Evolutionary conservation across 306 rosid species (phyloP).

Genomic region (Fragaria ananassa): DNA sequence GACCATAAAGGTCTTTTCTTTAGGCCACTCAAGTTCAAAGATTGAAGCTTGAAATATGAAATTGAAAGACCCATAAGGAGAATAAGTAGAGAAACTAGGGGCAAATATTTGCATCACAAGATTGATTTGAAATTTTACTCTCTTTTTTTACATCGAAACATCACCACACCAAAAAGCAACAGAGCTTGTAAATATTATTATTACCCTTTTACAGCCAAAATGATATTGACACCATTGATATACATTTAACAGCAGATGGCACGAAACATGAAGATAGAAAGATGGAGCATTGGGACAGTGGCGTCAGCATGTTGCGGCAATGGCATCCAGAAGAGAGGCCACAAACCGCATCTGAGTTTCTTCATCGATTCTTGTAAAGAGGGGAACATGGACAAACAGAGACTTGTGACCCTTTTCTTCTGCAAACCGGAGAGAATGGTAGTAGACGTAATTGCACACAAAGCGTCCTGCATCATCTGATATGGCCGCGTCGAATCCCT

Average conservation of each 20-base stretch:
- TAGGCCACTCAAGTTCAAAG: background rate
- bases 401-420: conserved; percentile 83
- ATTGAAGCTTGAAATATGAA: background rate
- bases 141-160: background rate
- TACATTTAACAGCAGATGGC: conserved; percentile 30
- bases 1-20: background rate
- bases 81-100: background rate
- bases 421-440: conserved; percentile 74
- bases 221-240: conserved; percentile 27
- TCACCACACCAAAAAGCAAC: conserved; percentile 5
- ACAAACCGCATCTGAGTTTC: conserved; percentile 70
- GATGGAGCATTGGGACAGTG: conserved; percentile 8
- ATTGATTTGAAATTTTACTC: background rate
- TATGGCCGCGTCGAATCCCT: conserved; percentile 45
- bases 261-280: conserved; percentile 9
- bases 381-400: conserved; percentile 81
- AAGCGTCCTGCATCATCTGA: conserved; percentile 84
- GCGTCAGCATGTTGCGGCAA: conserved; percentile 55
- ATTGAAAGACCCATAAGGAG: background rate
- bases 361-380: conserved; percentile 62
- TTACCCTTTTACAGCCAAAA: conserved; percentile 24
- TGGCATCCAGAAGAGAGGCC: conserved; percentile 69
- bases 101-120: background rate
- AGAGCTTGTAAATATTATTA: conserved; percentile 10
- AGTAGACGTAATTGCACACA: conserved; percentile 86